Percentiles rank a stretch among this genome's conserved stretches.
Conservation (phyloP, 495 filamentous ascomycete species). For the Aspergillus steynii region DNA sequence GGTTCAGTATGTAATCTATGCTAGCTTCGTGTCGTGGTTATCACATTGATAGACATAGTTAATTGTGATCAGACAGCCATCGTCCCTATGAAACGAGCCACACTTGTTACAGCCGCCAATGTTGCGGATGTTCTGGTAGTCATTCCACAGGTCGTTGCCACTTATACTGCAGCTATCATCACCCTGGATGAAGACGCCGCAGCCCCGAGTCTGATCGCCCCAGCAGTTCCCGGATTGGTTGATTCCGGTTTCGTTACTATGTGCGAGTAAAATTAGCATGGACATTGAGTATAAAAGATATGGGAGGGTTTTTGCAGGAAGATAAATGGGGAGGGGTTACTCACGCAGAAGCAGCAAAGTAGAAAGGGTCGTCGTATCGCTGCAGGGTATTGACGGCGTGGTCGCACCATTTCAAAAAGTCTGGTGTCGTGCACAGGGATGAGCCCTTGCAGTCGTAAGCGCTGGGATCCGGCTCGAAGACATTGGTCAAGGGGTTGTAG, state of each 20-base stretch:
- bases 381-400: slow-evolving; percentile 16
- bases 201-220: slow-evolving; percentile 13
- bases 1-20: too few relatives aligned
- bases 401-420: slow-evolving; percentile 17
- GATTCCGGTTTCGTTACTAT: slow-evolving; percentile 11
- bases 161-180: slow-evolving; percentile 15
- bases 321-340: slow-evolving; percentile 3
- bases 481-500: slow-evolving; percentile 18
- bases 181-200: slow-evolving; percentile 14
- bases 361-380: slow-evolving; percentile 10
- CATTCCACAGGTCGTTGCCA: slow-evolving; percentile 17
- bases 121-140: slow-evolving; percentile 19
- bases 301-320: neutral
- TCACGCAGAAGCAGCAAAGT: slow-evolving; percentile 7
- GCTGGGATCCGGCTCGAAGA: slow-evolving; percentile 13
- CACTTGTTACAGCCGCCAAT: slow-evolving; percentile 19
- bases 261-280: slow-evolving; percentile 5
- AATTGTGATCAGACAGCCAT: slow-evolving; percentile 18
- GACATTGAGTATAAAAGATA: slow-evolving; percentile 3
- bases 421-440: slow-evolving; percentile 12
- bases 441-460: slow-evolving; percentile 18
- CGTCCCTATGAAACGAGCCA: slow-evolving; percentile 8
- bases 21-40: slow-evolving; percentile 6
- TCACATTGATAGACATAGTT: slow-evolving; percentile 20
- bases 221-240: slow-evolving; percentile 17